A percentile compares a stretch with the other conserved stretches of the same genome.
These are phyloP conservation scores for Pichia eremophila DNA, from an alignment of 805 yeast genomes.

Conservation along the genomic window DNA sequence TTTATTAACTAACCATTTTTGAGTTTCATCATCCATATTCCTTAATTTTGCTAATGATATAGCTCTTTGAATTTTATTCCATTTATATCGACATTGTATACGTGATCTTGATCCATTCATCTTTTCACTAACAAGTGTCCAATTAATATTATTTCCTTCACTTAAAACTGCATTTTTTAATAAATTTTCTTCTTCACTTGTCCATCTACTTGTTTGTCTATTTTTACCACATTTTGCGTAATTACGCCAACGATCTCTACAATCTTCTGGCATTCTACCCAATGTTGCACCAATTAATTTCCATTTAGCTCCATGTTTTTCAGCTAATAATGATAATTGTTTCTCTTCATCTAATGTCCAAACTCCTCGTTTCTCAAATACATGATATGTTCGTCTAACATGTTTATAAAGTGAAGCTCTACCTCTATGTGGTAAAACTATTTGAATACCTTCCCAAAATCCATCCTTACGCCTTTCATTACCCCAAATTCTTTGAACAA, in stretches of 20 bases:
- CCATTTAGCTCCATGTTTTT: conserved; percentile 77
- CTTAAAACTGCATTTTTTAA: conserved; percentile 47
- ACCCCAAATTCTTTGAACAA: conserved; percentile 83
- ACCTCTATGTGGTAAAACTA: conserved; percentile 75
- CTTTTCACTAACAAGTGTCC: conserved; percentile 85
- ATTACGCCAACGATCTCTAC: conserved; percentile 94
- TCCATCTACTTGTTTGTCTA: conserved; percentile 75
- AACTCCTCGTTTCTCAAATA: conserved; percentile 78
- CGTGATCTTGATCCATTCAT: conserved; percentile 87
- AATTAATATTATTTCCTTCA: conserved; percentile 51
- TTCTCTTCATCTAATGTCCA: conserved; percentile 84
- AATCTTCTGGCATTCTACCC: conserved; percentile 96
- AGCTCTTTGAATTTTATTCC: conserved; percentile 72
- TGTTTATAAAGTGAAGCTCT: conserved; percentile 89
- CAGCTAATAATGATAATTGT: conserved; percentile 50
- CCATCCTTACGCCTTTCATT: conserved; percentile 76
- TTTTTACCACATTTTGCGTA: conserved; percentile 84
- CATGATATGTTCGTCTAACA: conserved; percentile 81
- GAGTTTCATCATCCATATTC: conserved; percentile 37
- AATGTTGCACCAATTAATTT: conserved; percentile 67
- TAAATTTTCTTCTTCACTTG: conserved; percentile 64
- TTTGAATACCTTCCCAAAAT: conserved; percentile 79
- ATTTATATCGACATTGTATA: conserved; percentile 91
- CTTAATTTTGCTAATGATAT: conserved; percentile 39
- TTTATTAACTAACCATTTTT: conserved; percentile 35